A percentile compares a stretch with the other conserved stretches of the same genome.
These are phyloP conservation scores for Pleurotus platypus DNA, from an alignment of 768 basidiomycete genomes.

Conservation along the genomic window DNA sequence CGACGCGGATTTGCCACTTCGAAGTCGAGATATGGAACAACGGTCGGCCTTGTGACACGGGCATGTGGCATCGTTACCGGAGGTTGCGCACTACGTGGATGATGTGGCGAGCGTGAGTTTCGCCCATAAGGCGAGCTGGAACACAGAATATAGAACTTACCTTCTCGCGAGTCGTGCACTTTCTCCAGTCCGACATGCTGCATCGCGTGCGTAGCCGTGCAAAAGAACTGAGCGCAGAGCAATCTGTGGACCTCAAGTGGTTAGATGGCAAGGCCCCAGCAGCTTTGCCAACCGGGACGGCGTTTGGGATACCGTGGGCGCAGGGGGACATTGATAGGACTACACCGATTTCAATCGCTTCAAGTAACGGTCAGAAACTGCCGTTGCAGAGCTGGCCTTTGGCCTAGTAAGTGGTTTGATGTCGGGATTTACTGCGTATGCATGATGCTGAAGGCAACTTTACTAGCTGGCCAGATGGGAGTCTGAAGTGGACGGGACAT, in stretches of 20 bases:
- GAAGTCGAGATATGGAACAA: too few relatives aligned
- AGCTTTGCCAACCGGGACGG: conserved; percentile 26
- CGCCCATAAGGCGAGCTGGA: too few relatives aligned
- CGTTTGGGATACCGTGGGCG: conserved; percentile 34
- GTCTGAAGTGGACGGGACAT: conserved; percentile 36
- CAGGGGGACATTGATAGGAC: conserved; percentile 33
- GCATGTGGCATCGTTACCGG: too few relatives aligned
- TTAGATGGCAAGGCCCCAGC: conserved; percentile 26
- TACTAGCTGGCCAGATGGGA: conserved; percentile 34
- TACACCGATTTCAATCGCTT: conserved; percentile 21
- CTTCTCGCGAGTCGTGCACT: too few relatives aligned
- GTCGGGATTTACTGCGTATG: background rate
- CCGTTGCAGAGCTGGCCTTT: conserved; percentile 33
- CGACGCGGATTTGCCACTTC: too few relatives aligned
- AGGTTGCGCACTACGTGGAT: too few relatives aligned
- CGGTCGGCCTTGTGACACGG: too few relatives aligned
- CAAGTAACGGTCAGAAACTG: conserved; percentile 16
- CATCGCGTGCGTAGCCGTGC: too few relatives aligned
- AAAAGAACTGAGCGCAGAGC: background rate
- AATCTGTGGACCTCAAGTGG: conserved; percentile 27
- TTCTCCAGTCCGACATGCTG: too few relatives aligned
- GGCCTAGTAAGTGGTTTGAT: conserved; percentile 25
- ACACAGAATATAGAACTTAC: too few relatives aligned
- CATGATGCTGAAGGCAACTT: background rate
- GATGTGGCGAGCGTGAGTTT: too few relatives aligned